Conservation (phyloP, 306 rosid genomes). For the Fragaria iinumae region DNA sequence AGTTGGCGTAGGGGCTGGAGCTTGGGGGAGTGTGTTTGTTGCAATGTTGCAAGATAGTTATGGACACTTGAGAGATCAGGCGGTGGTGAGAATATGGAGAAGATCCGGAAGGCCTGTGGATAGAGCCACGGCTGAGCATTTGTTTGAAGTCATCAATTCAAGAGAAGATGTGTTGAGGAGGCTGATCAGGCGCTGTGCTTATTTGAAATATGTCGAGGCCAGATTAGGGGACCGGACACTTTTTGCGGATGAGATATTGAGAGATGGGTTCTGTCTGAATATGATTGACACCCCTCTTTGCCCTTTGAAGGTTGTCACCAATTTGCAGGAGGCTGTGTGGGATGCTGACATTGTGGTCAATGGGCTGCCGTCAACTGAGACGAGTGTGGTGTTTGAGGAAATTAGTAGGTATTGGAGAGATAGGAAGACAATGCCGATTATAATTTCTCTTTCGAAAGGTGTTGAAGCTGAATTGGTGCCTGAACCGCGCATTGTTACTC, state of each 20-base stretch:
- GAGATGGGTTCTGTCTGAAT: conserved; percentile 92
- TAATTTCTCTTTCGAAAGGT: conserved; percentile 88
- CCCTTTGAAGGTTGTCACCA: conserved; percentile 91
- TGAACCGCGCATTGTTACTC: conserved; percentile 81
- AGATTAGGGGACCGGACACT: conserved; percentile 81
- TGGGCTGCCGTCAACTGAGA: conserved; percentile 90
- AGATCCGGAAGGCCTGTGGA: conserved; percentile 74
- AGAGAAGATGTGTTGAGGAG: conserved; percentile 93
- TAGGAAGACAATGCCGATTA: conserved; percentile 72
- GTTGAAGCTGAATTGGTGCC: conserved; percentile 83
- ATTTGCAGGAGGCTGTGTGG: conserved; percentile 98
- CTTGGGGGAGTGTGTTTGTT: conserved; percentile 95
- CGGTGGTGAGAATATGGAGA: conserved; percentile 82
- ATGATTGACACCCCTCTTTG: conserved; percentile 94
- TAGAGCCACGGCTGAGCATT: conserved; percentile 73
- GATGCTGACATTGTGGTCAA: conserved; percentile 92
- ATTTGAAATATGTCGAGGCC: conserved; percentile 88
- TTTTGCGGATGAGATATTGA: conserved; percentile 85
- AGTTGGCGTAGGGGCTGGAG: conserved; percentile 95
- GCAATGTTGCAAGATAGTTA: conserved; percentile 86
- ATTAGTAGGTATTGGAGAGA: conserved; percentile 87
- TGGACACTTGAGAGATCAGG: conserved; percentile 73
- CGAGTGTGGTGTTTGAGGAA: conserved; percentile 69
- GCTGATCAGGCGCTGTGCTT: conserved; percentile 85
- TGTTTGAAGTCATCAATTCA: conserved; percentile 89